A percentile compares a stretch with the other conserved stretches of the same genome.
phyloP scores from a whole-genome alignment of 2,329 filamentous ascomycete species.

The Fusarium sp. region DNA sequence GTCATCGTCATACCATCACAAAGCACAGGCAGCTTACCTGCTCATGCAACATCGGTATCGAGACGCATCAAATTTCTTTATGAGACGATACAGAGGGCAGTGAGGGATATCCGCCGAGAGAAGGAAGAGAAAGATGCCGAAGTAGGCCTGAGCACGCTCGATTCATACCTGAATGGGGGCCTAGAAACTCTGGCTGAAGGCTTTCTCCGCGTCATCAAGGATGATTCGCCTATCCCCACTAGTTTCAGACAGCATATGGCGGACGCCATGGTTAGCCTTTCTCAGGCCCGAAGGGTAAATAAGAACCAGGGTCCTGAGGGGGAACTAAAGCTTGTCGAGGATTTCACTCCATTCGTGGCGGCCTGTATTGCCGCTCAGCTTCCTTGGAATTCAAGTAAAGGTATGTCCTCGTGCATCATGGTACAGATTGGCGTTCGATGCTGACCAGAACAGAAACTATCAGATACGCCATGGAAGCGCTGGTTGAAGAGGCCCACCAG shows the following conservation, averaged over 20 bases:
- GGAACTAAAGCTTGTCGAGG: background rate
- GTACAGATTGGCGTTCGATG: no score
- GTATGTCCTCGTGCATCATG: background rate
- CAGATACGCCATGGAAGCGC: rapidly evolving
- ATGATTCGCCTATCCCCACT: conserved; percentile 7
- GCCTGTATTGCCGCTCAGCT: conserved; percentile 27
- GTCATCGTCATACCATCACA: conserved; percentile 14
- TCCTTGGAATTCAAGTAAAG: background rate
- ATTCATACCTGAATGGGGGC: conserved; percentile 10
- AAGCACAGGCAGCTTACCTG: background rate
- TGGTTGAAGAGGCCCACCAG: conserved; percentile 3
- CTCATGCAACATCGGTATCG: background rate
- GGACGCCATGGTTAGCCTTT: conserved; percentile 1
- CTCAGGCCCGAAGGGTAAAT: background rate
- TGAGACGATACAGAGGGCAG: background rate
- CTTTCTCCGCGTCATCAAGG: conserved; percentile 7
- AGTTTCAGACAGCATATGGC: conserved; percentile 22
- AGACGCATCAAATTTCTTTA: conserved; percentile 9
- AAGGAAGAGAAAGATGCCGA: background rate
- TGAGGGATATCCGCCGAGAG: background rate
- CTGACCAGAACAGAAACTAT: no score
- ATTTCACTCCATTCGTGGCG: conserved; percentile 13
- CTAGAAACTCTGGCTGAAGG: background rate
- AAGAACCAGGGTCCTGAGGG: background rate
- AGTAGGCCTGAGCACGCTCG: conserved; percentile 16